Percentiles rank a stretch among this genome's conserved stretches.
phyloP scores from a whole-genome alignment of 176 grass and related monocot genomes.

The Hyparrhenia diplandra region DNA sequence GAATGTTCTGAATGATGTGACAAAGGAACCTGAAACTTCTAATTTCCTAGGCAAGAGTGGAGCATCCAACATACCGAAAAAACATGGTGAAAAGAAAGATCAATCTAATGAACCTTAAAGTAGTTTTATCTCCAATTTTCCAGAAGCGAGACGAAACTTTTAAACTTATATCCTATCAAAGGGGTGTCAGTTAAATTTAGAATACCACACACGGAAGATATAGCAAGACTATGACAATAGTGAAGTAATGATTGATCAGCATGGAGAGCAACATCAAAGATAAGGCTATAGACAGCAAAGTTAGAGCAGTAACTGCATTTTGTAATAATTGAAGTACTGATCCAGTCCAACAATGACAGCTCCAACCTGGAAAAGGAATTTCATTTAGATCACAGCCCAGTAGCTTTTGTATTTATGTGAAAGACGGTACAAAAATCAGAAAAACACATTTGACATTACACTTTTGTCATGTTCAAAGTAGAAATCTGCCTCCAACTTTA shows the following conservation, averaged over 20 bases:
- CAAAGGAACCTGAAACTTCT: neutral
- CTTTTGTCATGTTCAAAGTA: conserved; percentile 85
- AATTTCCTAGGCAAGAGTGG: conserved; percentile 7
- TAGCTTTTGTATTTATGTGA: neutral
- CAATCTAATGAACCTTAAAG: neutral
- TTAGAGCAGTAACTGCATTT: conserved; percentile 67
- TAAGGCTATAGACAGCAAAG: conserved; percentile 20
- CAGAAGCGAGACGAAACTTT: neutral
- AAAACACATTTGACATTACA: conserved; percentile 49
- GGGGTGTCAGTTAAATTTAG: neutral
- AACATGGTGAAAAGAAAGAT: neutral
- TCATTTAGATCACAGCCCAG: neutral
- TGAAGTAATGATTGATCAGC: conserved; percentile 14
- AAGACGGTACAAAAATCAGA: conserved; percentile 15
- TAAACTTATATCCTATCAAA: neutral
- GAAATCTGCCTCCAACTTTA: conserved; percentile 66
- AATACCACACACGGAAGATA: neutral
- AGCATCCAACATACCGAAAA: neutral
- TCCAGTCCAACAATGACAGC: conserved; percentile 92
- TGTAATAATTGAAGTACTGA: conserved; percentile 96
- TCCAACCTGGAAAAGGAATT: conserved; percentile 71
- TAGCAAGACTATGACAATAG: neutral
- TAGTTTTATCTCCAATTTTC: neutral
- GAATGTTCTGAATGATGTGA: neutral
- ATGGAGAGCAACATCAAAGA: conserved; percentile 3